phyloP scores from a whole-genome alignment of 257 asterid species.

The Solanum medicagineum region DNA sequence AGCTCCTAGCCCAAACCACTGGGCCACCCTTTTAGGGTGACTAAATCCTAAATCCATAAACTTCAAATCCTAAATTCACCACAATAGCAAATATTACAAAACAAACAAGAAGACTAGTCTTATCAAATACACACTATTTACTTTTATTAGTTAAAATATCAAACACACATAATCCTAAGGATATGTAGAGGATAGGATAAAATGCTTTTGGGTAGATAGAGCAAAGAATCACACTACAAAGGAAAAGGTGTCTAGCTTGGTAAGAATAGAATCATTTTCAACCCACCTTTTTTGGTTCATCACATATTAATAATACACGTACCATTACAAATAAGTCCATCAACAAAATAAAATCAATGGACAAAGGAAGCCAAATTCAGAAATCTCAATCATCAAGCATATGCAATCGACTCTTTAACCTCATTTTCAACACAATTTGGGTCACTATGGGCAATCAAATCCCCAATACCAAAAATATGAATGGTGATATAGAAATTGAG shows the following conservation, averaged over 20 bases:
- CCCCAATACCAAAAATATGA: neutral
- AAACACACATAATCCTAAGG: neutral
- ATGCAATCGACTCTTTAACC: conserved; percentile 26
- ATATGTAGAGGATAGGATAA: neutral
- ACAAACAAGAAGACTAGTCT: too few species aligned
- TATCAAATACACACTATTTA: too few species aligned
- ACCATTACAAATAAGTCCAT: neutral
- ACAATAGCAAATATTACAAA: too few species aligned
- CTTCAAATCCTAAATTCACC: too few species aligned
- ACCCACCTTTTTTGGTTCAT: neutral
- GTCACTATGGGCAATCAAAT: neutral
- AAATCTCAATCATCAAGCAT: conserved; percentile 14
- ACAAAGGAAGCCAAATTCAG: neutral
- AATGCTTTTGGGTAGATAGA: neutral
- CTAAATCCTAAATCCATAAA: too few species aligned
- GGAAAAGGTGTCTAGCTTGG: neutral
- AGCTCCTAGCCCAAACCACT: too few species aligned
- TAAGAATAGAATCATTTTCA: neutral
- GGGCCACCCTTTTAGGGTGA: too few species aligned
- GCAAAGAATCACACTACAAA: neutral
- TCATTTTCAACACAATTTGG: conserved; percentile 10
- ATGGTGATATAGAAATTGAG: conserved; percentile 26
- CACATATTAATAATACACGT: neutral
- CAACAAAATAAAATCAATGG: neutral
- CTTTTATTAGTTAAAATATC: too few species aligned